phyloP scores from a whole-genome alignment of 768 basidiomycete species.

The Pleurotus citrinopileatus region DNA sequence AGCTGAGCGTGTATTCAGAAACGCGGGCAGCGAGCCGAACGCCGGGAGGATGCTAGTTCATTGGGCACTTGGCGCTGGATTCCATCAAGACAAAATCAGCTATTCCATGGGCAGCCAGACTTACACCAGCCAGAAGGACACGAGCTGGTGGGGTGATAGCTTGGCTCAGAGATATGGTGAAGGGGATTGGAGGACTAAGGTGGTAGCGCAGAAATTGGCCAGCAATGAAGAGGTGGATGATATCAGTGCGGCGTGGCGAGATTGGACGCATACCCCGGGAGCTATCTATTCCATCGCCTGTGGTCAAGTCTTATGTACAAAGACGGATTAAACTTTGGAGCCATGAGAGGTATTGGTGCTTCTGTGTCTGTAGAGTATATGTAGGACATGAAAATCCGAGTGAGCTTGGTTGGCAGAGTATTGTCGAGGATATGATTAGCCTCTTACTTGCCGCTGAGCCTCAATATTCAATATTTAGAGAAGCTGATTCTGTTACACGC shows the following conservation, averaged over 20 bases:
- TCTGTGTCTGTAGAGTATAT: no score
- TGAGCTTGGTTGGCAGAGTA: no score
- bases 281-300: conserved; percentile 7
- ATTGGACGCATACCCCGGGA: not conserved
- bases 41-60: not conserved
- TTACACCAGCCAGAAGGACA: not conserved
- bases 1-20: not conserved
- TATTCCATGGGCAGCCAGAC: conserved; percentile 6
- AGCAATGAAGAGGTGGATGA: not conserved
- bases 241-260: not conserved
- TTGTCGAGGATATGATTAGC: no score
- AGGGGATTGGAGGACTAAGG: conserved; percentile 1
- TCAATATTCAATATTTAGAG: no score
- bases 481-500: no score
- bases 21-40: conserved; percentile 4
- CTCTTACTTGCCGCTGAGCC: no score
- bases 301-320: not conserved
- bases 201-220: not conserved
- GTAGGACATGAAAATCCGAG: no score
- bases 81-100: not conserved
- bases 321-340: no score
- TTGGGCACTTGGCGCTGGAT: conserved; percentile 2
- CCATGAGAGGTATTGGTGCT: no score
- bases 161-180: conserved; percentile 2
- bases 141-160: conserved; percentile 3